Evolutionary conservation across 2,329 filamentous ascomycete species (phyloP).

Genomic region (Exophiala viscosa): DNA sequence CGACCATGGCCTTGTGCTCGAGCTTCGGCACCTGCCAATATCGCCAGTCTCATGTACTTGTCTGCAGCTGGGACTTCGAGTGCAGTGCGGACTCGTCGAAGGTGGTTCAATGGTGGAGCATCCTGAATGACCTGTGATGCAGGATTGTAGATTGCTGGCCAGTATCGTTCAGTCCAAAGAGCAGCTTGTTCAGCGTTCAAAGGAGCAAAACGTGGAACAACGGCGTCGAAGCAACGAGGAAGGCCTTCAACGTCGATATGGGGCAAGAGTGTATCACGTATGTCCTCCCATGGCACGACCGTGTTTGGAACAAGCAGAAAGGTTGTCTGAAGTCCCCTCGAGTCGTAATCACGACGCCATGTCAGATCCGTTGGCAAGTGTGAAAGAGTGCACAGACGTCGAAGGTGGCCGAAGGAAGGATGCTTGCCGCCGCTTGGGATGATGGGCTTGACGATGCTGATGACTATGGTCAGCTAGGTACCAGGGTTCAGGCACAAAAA

Average conservation of each 20-base stretch:
- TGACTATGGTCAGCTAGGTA: constrained; percentile 3
- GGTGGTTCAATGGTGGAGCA: constrained; percentile 40
- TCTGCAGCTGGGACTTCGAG: constrained; percentile 35
- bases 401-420: constrained; percentile 32
- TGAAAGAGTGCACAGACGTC: constrained; percentile 23
- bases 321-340: constrained; percentile 32
- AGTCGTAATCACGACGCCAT: constrained; percentile 28
- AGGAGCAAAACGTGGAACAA: constrained; percentile 42
- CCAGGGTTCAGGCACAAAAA: background rate
- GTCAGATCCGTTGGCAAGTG: constrained; percentile 27
- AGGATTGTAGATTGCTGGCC: constrained; percentile 45
- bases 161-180: constrained; percentile 39
- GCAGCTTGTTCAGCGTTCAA: constrained; percentile 40
- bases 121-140: constrained; percentile 41
- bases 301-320: constrained; percentile 43
- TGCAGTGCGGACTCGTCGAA: constrained; percentile 34
- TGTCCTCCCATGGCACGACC: constrained; percentile 31
- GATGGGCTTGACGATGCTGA: constrained; percentile 32
- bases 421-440: constrained; percentile 38
- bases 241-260: constrained; percentile 39
- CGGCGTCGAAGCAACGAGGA: constrained; percentile 29
- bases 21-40: constrained; percentile 38
- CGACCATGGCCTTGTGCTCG: constrained; percentile 37
- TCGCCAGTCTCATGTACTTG: constrained; percentile 40
- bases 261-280: constrained; percentile 31